Evolutionary conservation across 129 eudicot genomes (phyloP).

Genomic region (Flaveria trinervia): DNA sequence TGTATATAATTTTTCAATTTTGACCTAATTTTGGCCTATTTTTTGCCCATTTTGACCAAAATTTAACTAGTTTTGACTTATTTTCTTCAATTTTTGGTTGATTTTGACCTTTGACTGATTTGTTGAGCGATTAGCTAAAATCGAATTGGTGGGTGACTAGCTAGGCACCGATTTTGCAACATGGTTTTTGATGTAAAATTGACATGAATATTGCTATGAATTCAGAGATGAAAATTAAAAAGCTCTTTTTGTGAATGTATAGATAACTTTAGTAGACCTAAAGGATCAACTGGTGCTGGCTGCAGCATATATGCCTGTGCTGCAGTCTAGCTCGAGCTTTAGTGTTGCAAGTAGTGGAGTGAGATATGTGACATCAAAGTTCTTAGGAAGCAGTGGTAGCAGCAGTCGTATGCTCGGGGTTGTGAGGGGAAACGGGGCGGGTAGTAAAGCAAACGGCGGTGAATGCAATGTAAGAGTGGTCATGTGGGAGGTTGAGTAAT

Average conservation of each 20-base stretch:
- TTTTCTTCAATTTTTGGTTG: too few species aligned
- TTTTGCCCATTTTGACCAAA: too few species aligned
- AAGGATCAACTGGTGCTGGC: slow-evolving; percentile 66
- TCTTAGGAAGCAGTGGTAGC: slow-evolving; percentile 69
- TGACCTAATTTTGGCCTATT: too few species aligned
- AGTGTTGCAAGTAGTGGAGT: slow-evolving; percentile 75
- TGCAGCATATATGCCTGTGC: slow-evolving; percentile 34
- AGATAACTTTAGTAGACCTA: slow-evolving; percentile 76
- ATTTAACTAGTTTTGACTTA: too few species aligned
- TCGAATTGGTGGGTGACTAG: too few species aligned
- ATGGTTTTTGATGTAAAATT: background rate
- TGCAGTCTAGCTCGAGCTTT: slow-evolving; percentile 50
- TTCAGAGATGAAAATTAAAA: background rate
- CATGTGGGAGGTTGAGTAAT: slow-evolving; percentile 45
- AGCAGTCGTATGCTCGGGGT: slow-evolving; percentile 78
- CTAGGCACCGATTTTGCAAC: too few species aligned
- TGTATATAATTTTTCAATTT: too few species aligned
- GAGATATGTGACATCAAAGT: slow-evolving; percentile 67
- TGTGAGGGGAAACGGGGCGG: slow-evolving; percentile 63
- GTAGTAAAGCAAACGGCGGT: slow-evolving; percentile 44
- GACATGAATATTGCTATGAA: background rate
- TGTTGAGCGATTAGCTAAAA: too few species aligned
- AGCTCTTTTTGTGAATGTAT: slow-evolving; percentile 6
- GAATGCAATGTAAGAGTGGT: slow-evolving; percentile 34
- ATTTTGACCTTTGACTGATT: too few species aligned